Percentiles rank a stretch among this genome's conserved stretches.
These are phyloP conservation scores for Triglochin maritima DNA, from an alignment of 106 monocot genomes.

Conservation along the genomic window DNA sequence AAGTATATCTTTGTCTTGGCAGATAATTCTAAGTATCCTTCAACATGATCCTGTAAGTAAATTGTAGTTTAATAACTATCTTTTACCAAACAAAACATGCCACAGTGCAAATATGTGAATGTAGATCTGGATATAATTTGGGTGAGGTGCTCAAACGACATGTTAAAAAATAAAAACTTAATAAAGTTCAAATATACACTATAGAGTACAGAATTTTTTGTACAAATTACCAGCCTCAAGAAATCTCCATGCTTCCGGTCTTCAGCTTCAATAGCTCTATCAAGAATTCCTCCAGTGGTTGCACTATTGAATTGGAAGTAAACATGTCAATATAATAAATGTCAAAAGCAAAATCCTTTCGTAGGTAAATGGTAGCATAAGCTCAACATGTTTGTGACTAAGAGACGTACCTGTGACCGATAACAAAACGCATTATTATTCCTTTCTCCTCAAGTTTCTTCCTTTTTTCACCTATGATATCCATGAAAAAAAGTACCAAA, in stretches of 20 bases:
- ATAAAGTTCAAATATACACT: not conserved
- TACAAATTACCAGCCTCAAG: constrained; percentile 24
- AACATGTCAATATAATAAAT: not conserved
- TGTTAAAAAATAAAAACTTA: not conserved
- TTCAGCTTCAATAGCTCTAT: constrained; percentile 32
- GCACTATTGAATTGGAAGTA: constrained; percentile 9
- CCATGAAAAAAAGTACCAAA: not conserved
- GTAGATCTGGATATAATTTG: not conserved
- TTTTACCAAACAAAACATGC: too few relatives aligned
- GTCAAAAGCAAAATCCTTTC: not conserved
- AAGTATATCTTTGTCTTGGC: constrained; percentile 92
- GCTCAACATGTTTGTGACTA: not conserved
- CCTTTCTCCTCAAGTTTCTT: not conserved
- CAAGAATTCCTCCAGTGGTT: constrained; percentile 28
- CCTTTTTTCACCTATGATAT: not conserved
- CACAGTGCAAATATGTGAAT: not conserved
- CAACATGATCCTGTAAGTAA: constrained; percentile 59
- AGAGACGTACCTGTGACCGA: constrained; percentile 1
- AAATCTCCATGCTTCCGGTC: constrained; percentile 26
- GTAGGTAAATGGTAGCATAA: not conserved
- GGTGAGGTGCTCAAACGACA: not conserved
- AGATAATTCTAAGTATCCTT: constrained; percentile 87
- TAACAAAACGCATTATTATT: not conserved
- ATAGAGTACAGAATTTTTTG: not conserved
- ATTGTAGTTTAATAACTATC: too few relatives aligned